phyloP scores from a whole-genome alignment of 495 filamentous ascomycete species.

The Penicillium goetzii region DNA sequence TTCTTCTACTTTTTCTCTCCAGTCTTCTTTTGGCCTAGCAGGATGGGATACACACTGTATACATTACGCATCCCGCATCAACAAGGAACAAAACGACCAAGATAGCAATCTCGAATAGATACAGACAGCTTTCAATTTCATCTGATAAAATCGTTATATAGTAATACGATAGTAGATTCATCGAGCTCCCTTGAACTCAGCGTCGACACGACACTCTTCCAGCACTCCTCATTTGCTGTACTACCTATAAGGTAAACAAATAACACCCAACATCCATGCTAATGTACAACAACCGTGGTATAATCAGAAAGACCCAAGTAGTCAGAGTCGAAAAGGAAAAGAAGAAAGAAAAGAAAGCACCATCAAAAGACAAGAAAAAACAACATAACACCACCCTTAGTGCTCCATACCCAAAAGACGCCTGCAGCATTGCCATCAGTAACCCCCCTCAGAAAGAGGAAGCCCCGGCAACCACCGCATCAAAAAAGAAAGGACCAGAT shows the following conservation, averaged over 20 bases:
- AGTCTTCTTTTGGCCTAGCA: background rate
- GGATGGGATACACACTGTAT: background rate
- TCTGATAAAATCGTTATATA: background rate
- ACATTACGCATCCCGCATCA: background rate
- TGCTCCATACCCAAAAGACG: conserved; percentile 28
- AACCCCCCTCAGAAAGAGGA: background rate
- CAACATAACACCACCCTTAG: conserved; percentile 11
- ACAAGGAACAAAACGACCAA: background rate
- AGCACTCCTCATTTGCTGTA: conserved; percentile 8
- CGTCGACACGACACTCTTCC: background rate
- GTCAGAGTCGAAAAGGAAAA: conserved; percentile 3
- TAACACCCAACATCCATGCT: conserved; percentile 27
- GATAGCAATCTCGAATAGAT: background rate
- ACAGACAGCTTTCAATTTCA: background rate
- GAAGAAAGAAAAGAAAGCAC: conserved; percentile 4
- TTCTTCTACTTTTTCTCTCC: conserved; percentile 3
- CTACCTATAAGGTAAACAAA: conserved; percentile 19
- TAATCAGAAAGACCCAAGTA: conserved; percentile 11
- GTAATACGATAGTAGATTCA: background rate
- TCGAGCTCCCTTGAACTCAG: background rate
- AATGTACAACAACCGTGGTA: conserved; percentile 34
- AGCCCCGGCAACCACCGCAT: background rate
- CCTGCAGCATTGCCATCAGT: background rate
- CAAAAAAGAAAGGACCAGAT: background rate
- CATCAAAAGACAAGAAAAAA: conserved; percentile 5